phyloP scores from a whole-genome alignment of 495 filamentous ascomycete genomes.

The Barbatosphaeria neglecta region DNA sequence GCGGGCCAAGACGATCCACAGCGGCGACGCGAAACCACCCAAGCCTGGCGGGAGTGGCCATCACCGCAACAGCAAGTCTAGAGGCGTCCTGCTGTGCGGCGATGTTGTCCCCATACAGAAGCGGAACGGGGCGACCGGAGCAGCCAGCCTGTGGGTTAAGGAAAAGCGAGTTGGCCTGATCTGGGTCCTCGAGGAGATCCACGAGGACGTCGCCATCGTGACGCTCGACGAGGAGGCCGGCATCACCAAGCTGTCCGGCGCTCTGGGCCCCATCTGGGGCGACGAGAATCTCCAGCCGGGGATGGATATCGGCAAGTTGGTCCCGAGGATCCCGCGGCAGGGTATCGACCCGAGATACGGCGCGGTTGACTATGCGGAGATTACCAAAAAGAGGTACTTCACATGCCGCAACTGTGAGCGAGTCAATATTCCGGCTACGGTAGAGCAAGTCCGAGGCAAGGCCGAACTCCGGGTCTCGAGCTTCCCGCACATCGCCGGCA shows the following conservation, averaged over 20 bases:
- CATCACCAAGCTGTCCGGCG: slow-evolving; percentile 55
- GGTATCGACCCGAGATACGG: slow-evolving; percentile 50
- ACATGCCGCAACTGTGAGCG: slow-evolving; percentile 63
- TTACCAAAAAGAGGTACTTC: slow-evolving; percentile 61
- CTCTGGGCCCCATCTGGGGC: slow-evolving; percentile 70
- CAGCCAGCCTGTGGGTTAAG: slow-evolving; percentile 95
- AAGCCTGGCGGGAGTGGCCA: slow-evolving; percentile 33
- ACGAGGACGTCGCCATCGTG: slow-evolving; percentile 76
- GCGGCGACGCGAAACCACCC: slow-evolving; percentile 51
- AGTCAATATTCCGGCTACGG: slow-evolving; percentile 65
- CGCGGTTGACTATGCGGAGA: slow-evolving; percentile 58
- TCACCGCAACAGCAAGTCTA: slow-evolving; percentile 61
- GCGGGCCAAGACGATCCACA: slow-evolving; percentile 64
- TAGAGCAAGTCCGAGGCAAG: slow-evolving; percentile 53
- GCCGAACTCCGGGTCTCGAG: slow-evolving; percentile 71
- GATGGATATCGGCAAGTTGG: slow-evolving; percentile 58
- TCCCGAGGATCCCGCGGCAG: slow-evolving; percentile 71
- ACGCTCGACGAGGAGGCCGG: slow-evolving; percentile 61
- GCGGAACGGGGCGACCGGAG: slow-evolving; percentile 78
- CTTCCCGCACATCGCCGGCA: slow-evolving; percentile 94
- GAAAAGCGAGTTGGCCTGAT: slow-evolving; percentile 89
- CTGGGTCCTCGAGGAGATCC: slow-evolving; percentile 96
- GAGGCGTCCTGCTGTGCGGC: slow-evolving; percentile 86
- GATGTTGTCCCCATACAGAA: slow-evolving; percentile 97
- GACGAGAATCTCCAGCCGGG: slow-evolving; percentile 51